A percentile compares a stretch with the other conserved stretches of the same genome.
phyloP scores from a whole-genome alignment of 371 early-diverging fungal species.

The Chytridiales sp. region DNA sequence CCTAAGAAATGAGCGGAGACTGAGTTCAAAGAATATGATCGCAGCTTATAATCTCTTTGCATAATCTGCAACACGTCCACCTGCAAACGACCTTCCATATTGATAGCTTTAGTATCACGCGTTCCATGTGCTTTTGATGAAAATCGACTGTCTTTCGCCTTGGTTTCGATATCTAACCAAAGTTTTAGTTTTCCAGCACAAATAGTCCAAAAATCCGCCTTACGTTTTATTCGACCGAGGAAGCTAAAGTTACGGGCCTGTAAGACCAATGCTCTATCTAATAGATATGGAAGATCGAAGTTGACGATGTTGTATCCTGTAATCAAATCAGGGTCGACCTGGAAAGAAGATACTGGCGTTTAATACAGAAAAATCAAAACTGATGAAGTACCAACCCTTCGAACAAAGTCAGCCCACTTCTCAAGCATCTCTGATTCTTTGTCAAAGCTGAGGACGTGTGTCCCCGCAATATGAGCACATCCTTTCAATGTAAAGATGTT shows the following conservation, averaged over 20 bases:
- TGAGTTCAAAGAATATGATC: slow-evolving; percentile 97
- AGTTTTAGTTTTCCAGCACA: neutral
- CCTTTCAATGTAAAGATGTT: slow-evolving; percentile 90
- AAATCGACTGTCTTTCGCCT: slow-evolving; percentile 82
- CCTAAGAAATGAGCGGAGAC: slow-evolving; percentile 97
- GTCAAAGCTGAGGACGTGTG: slow-evolving; percentile 82
- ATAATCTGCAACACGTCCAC: slow-evolving; percentile 96
- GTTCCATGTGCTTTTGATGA: slow-evolving; percentile 93
- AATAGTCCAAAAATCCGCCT: neutral
- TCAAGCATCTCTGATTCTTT: slow-evolving; percentile 83
- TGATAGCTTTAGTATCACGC: slow-evolving; percentile 84
- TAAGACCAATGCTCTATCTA: slow-evolving; percentile 90
- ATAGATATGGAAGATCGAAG: slow-evolving; percentile 98
- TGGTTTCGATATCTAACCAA: slow-evolving; percentile 47
- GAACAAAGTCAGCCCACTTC: slow-evolving; percentile 88
- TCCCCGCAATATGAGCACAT: slow-evolving; percentile 94
- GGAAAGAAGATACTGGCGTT: slow-evolving; percentile 10
- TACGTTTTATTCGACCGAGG: slow-evolving; percentile 80
- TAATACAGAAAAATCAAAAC: neutral
- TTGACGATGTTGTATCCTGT: slow-evolving; percentile 99
- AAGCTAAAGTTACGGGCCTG: slow-evolving; percentile 75
- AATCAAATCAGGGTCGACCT: slow-evolving; percentile 96
- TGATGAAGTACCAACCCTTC: slow-evolving; percentile 39
- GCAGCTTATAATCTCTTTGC: slow-evolving; percentile 95
- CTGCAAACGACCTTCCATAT: slow-evolving; percentile 94